Base-by-base conservation (phyloP, 2,329 filamentous ascomycete genomes). In the Truncatella angustata region DNA sequence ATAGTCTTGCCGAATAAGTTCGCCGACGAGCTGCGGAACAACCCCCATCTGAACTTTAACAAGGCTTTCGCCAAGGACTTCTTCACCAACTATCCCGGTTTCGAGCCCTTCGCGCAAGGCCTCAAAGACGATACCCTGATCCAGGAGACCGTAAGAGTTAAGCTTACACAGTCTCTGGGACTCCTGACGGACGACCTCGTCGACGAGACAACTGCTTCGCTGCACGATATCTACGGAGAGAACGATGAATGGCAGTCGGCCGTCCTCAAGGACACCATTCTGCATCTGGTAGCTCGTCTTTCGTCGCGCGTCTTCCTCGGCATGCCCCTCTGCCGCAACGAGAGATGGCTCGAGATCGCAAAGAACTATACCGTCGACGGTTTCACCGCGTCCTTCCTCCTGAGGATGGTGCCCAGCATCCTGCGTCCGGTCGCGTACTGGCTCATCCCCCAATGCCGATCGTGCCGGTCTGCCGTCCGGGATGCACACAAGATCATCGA, bases 251-350 rank as follows among this genome's bases (percentile, higher is more conserved):
- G 75, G 75, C 64, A 64, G 10, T 58, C 68, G 2, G 58, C 70
- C 30, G 53, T 58, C 20, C 65, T 78, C 34, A 64, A 67, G 10
- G 58, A 66, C 0, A 61, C 69, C 28, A 51, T 76, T 18, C 70
- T 76, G 2, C 63, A 70, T 14, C 57, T 78, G 7, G 69, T 82
- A 9, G 74, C 76, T 14, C 74, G 76, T 7, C 57, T 81, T 10
- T 78, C 78, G 0, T 75, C 78, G 1, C 68, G 75, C 4, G 70
- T 79, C 3, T 80, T 80, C 53, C 61, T 80, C 2, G 77, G 78
- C 3, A 57, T 63, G 4, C 63, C 67, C 4, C 58, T 78, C 11
- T 77, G 74, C 60, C 73, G 73, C 5, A 69, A 80, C 56, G 60
- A 71, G 26, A 63, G 69, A 32, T 81, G 77, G 77, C 67, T 79